phyloP scores from a whole-genome alignment of 345 rosid genomes.

The Lepidium didymum region DNA sequence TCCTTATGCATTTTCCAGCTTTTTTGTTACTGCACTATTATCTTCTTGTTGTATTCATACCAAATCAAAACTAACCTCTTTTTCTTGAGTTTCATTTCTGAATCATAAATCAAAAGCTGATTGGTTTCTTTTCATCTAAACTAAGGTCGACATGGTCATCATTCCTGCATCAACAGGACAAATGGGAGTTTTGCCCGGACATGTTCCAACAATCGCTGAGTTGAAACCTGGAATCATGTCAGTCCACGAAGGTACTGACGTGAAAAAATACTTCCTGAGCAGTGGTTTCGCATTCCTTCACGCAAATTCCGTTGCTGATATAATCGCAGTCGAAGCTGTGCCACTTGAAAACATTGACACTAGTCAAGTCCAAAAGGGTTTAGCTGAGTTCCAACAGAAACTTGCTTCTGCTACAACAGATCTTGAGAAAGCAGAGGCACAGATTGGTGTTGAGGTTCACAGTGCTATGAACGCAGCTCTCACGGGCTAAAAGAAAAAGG shows the following conservation, averaged over 20 bases:
- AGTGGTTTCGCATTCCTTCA: constrained; percentile 83
- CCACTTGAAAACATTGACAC: constrained; percentile 64
- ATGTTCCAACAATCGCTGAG: constrained; percentile 80
- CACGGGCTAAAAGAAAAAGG: constrained; percentile 34
- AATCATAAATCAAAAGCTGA: constrained; percentile 10
- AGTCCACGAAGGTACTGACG: constrained; percentile 76
- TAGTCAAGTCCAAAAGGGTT: constrained; percentile 71
- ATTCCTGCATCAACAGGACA: constrained; percentile 89
- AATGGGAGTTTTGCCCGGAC: constrained; percentile 92
- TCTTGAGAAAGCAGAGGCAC: constrained; percentile 85
- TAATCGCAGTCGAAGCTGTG: constrained; percentile 69
- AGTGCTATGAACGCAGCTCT: constrained; percentile 65
- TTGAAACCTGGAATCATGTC: constrained; percentile 82
- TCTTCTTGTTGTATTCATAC: neutral
- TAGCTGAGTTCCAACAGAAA: constrained; percentile 72
- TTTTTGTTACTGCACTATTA: neutral
- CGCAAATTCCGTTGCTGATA: constrained; percentile 74
- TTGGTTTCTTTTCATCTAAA: neutral
- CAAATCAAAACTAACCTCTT: neutral
- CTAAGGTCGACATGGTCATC: constrained; percentile 92
- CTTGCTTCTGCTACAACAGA: constrained; percentile 68
- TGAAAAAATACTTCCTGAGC: constrained; percentile 73
- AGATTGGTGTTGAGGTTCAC: constrained; percentile 73
- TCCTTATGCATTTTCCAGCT: neutral
- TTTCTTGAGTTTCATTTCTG: neutral